Conservation (phyloP, 2,329 filamentous ascomycete genomes). For the Ophiosphaerella narmari region DNA sequence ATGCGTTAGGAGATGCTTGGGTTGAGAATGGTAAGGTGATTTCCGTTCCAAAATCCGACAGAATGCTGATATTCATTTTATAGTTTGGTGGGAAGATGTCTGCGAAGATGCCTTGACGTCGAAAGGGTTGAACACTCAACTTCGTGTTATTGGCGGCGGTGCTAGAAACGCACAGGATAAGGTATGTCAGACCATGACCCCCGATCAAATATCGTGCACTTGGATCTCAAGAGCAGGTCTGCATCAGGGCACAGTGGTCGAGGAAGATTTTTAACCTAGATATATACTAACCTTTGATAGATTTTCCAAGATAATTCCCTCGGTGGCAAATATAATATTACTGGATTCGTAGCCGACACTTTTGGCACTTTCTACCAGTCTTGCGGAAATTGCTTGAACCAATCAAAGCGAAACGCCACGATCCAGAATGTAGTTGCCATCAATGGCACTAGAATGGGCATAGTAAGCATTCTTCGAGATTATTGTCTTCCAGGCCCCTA, state of each 20-base stretch:
- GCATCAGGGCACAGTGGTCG: too few species aligned
- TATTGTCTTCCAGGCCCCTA: neutral
- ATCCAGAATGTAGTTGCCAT: slow-evolving; percentile 32
- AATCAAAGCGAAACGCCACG: slow-evolving; percentile 32
- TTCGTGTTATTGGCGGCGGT: slow-evolving; percentile 32
- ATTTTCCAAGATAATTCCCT: slow-evolving; percentile 25
- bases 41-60: rapidly evolving
- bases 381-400: slow-evolving; percentile 32
- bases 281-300: neutral
- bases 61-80: neutral
- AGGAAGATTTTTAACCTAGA: too few species aligned
- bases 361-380: slow-evolving; percentile 34
- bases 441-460: slow-evolving; percentile 32
- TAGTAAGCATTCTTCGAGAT: slow-evolving; percentile 8
- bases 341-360: slow-evolving; percentile 30
- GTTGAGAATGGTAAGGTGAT: slow-evolving; percentile 26
- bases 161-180: slow-evolving; percentile 32
- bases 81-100: slow-evolving; percentile 35
- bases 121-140: slow-evolving; percentile 32
- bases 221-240: too few species aligned
- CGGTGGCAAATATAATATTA: slow-evolving; percentile 29
- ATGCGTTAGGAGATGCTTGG: slow-evolving; percentile 32
- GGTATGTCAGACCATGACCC: slow-evolving; percentile 24
- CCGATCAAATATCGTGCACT: too few species aligned
- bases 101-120: slow-evolving; percentile 31